A percentile compares a stretch with the other conserved stretches of the same genome.
phyloP scores from a whole-genome alignment of 2,329 filamentous ascomycete species.

The Celoporthe dispersa region DNA sequence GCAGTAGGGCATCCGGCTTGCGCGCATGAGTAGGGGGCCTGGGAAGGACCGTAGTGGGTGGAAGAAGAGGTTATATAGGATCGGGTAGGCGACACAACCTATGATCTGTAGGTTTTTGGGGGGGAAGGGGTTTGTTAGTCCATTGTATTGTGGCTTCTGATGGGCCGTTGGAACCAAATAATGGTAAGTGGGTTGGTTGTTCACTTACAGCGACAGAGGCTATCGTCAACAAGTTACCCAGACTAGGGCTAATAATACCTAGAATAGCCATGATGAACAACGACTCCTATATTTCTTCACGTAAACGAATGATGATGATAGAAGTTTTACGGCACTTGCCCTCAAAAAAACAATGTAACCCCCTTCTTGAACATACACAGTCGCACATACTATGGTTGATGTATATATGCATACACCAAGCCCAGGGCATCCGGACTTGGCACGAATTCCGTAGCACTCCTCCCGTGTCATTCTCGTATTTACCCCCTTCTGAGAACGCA shows the following conservation, averaged over 20 bases:
- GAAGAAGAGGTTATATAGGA: slow-evolving; percentile 31
- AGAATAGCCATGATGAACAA: slow-evolving; percentile 16
- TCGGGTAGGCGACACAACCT: slow-evolving; percentile 15
- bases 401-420: neutral
- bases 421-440: neutral
- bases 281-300: neutral
- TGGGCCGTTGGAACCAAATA: neutral
- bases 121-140: neutral
- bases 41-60: slow-evolving; percentile 33
- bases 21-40: slow-evolving; percentile 30
- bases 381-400: neutral
- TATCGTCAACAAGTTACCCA: slow-evolving; percentile 18
- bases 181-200: neutral
- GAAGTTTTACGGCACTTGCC: neutral
- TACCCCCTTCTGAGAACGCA: neutral
- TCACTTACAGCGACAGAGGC: slow-evolving; percentile 20
- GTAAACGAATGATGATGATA: neutral
- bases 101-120: slow-evolving; percentile 1
- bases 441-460: neutral
- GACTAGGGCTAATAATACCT: neutral
- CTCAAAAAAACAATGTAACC: neutral
- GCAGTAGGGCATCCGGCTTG: slow-evolving; percentile 27
- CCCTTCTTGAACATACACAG: neutral
- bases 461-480: neutral
- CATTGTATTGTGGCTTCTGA: neutral